phyloP scores from a whole-genome alignment of 176 grass and related monocot species.

The Musa troglodytarum region DNA sequence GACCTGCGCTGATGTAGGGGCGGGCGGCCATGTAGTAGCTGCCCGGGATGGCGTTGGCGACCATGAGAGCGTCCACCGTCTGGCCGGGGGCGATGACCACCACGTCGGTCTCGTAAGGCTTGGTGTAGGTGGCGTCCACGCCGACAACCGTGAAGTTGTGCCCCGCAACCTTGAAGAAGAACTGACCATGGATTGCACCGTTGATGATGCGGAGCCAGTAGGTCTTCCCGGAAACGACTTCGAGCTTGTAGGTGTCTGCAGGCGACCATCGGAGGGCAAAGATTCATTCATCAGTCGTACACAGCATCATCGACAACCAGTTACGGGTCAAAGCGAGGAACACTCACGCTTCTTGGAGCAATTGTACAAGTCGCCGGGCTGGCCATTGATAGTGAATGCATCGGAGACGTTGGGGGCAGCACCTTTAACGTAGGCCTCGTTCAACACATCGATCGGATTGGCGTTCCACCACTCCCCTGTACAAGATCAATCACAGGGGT shows the following conservation, averaged over 20 bases:
- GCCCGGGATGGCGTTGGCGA: constrained; percentile 25
- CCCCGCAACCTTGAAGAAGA: constrained; percentile 62
- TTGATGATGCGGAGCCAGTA: constrained; percentile 70
- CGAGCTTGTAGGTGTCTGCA: constrained; percentile 33
- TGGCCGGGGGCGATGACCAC: constrained; percentile 58
- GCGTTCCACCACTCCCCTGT: constrained; percentile 72
- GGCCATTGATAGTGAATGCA: constrained; percentile 59
- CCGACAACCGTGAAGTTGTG: constrained; percentile 64
- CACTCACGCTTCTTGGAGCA: constrained; percentile 32
- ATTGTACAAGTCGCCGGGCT: constrained; percentile 38
- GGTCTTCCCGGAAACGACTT: constrained; percentile 33
- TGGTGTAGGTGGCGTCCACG: constrained; percentile 56
- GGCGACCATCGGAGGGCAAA: not conserved
- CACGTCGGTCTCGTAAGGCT: constrained; percentile 47
- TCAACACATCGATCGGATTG: constrained; percentile 27
- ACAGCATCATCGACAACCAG: too few relatives aligned
- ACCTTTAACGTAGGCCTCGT: not conserved
- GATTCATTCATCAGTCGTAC: too few relatives aligned
- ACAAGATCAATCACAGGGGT: not conserved
- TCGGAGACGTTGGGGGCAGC: constrained; percentile 6
- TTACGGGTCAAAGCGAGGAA: too few relatives aligned
- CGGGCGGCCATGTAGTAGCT: constrained; percentile 47
- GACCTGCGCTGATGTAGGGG: constrained; percentile 33
- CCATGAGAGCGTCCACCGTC: constrained; percentile 67
- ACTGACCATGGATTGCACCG: constrained; percentile 50